Base-by-base conservation (phyloP, 257 asterid species). In the Rehmannia glutinosa region DNA sequence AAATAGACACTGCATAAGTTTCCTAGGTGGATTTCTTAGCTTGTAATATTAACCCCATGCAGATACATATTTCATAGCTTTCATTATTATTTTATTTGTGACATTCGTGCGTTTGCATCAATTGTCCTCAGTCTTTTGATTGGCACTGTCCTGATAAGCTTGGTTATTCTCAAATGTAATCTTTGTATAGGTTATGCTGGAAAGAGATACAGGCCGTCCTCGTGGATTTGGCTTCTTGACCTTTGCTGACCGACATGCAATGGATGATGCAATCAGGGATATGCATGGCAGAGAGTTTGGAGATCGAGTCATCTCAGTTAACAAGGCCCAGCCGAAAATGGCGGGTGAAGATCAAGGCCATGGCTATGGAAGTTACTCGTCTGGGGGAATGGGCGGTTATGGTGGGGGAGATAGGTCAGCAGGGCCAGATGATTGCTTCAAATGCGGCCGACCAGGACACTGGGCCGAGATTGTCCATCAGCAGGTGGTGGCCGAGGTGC, bases 381-480 rank as follows among this genome's bases (percentile, higher is more conserved):
- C 88, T 1, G 93, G 91, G 58, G 90, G 86, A 12, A 80, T 95
- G 66, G 84, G 89, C 28, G 64, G 87, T 67, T 71, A 75, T 69
- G n/a, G n/a, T 64, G 90, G 92, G 24, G 85, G 82, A 54, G 95
- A 83, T 57, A 77, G 91, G 78, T 71, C 95, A 1, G 85, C 69
- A 2, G 99, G 97, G 59, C 99, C 84, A 67, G 97, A 94, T 75
- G 92, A 83, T 38, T 91, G 99, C 83, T 94, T 94, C 87, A 94
- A 81, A 82, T 94, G 99, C 53, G 99, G 99, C 25, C 91, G 99
- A 1, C 83, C 97, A 1, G 99, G 99, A 2, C 99, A 94, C 30
- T 94, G 99, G 99, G 97, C 97, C 85, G 99, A 20, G 99, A 94
- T 68, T 94, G 97, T 50, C 96, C 97, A 3, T 82, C 91, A 19